Percentiles rank a stretch among this genome's conserved stretches.
phyloP scores from a whole-genome alignment of 2,329 filamentous ascomycete genomes.

The Cercospora sp. region DNA sequence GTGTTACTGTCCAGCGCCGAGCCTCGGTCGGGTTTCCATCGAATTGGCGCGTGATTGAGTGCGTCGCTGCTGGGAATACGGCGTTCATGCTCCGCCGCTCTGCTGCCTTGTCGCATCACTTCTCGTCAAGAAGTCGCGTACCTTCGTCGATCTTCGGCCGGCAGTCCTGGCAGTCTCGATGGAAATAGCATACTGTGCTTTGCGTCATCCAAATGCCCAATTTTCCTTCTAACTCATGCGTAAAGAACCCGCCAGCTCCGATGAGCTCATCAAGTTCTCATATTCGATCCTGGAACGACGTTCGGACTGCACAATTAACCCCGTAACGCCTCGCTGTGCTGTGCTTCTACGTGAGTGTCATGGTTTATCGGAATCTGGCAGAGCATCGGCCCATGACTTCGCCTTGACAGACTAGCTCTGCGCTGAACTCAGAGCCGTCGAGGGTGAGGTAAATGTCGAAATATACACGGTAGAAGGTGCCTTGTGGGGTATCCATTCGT shows the following conservation, averaged over 20 bases:
- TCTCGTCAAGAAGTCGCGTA: neutral
- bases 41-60: neutral
- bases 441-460: conserved; percentile 81
- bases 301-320: conserved; percentile 11
- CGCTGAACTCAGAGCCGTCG: conserved; percentile 96
- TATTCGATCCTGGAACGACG: conserved; percentile 5
- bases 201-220: neutral
- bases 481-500: conserved; percentile 97
- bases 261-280: neutral
- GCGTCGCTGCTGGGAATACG: neutral
- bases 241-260: neutral
- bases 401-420: conserved; percentile 97
- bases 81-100: neutral
- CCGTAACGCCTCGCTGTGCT: conserved; percentile 20
- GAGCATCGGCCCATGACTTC: conserved; percentile 98
- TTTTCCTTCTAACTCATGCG: conserved; percentile 3
- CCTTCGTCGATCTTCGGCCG: neutral
- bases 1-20: conserved; percentile 8
- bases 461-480: conserved; percentile 82
- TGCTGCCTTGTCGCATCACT: neutral
- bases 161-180: neutral
- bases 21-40: conserved; percentile 3
- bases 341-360: neutral
- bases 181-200: neutral
- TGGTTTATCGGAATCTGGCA: conserved; percentile 69